A percentile compares a stretch with the other conserved stretches of the same genome.
Evolutionary conservation across 331 rosid species (phyloP).

Genomic region (Rhamnella rubrinervis): DNA sequence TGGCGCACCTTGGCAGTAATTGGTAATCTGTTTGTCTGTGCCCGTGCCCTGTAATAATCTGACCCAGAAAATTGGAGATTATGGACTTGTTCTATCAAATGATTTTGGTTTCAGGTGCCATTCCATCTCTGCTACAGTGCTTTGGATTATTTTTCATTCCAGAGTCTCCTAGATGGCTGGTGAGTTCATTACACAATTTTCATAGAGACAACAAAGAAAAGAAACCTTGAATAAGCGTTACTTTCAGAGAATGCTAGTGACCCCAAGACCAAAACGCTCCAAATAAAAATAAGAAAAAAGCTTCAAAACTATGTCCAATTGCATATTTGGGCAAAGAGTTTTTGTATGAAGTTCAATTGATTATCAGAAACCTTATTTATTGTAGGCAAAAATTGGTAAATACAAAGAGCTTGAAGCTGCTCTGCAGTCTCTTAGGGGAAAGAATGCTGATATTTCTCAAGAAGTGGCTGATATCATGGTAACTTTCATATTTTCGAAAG

Average conservation of each 20-base stretch:
- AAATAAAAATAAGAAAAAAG: too few relatives aligned
- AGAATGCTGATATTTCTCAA: constrained; percentile 44
- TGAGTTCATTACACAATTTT: constrained; percentile 2
- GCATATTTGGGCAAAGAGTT: too few relatives aligned
- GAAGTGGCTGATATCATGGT: constrained; percentile 71
- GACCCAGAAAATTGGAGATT: background rate
- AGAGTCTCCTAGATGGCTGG: constrained; percentile 55
- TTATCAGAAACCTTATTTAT: background rate
- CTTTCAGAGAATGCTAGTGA: background rate
- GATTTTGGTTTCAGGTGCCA: constrained; percentile 18
- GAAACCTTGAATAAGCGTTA: background rate
- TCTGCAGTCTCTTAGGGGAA: constrained; percentile 56
- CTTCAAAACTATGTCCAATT: too few relatives aligned
- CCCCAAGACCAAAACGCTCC: too few relatives aligned
- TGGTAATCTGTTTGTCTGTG: background rate
- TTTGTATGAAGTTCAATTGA: background rate
- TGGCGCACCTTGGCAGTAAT: constrained; percentile 23
- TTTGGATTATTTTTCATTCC: constrained; percentile 34
- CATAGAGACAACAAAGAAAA: background rate
- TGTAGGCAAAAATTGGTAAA: constrained; percentile 61
- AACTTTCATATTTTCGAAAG: background rate
- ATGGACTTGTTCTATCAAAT: background rate
- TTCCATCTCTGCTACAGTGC: constrained; percentile 33
- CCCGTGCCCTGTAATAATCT: background rate
- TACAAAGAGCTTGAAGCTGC: constrained; percentile 46